Evolutionary conservation across 2,329 filamentous ascomycete species (phyloP).

Genomic region (Cladobotryum protrusum): DNA sequence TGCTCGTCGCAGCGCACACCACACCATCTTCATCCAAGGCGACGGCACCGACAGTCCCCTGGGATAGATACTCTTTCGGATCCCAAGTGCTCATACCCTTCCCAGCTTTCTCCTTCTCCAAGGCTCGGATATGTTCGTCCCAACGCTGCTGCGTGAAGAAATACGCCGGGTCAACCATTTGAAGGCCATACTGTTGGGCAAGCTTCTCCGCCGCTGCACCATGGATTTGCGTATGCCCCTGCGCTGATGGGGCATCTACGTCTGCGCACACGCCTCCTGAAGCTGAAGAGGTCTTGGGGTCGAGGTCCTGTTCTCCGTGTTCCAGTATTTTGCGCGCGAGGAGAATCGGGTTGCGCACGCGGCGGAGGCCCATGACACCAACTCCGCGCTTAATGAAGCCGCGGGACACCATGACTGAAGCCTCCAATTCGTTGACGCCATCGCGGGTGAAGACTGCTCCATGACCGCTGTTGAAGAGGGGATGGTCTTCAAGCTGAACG

Average conservation of each 20-base stretch:
- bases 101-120: constrained; percentile 41
- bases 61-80: constrained; percentile 61
- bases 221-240: constrained; percentile 64
- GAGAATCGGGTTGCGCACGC: constrained; percentile 73
- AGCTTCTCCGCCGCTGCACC: constrained; percentile 64
- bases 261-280: constrained; percentile 13
- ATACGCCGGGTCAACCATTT: constrained; percentile 62
- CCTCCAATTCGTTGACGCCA: constrained; percentile 80
- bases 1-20: constrained; percentile 61
- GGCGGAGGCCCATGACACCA: constrained; percentile 65
- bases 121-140: constrained; percentile 66
- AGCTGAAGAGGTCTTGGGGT: constrained; percentile 23
- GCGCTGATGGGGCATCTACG: constrained; percentile 48
- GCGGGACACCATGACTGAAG: constrained; percentile 75
- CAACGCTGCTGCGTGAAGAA: constrained; percentile 74
- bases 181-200: constrained; percentile 61
- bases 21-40: constrained; percentile 71
- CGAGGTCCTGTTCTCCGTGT: constrained; percentile 55
- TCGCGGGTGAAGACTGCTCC: constrained; percentile 83
- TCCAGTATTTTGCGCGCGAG: constrained; percentile 67
- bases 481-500: constrained; percentile 66
- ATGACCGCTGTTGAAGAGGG: constrained; percentile 76
- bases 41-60: constrained; percentile 80
- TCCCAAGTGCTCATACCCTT: constrained; percentile 47
- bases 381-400: constrained; percentile 70